A percentile compares a stretch with the other conserved stretches of the same genome.
phyloP scores from a whole-genome alignment of 768 basidiomycete species.

The Pisolithus sp. region DNA sequence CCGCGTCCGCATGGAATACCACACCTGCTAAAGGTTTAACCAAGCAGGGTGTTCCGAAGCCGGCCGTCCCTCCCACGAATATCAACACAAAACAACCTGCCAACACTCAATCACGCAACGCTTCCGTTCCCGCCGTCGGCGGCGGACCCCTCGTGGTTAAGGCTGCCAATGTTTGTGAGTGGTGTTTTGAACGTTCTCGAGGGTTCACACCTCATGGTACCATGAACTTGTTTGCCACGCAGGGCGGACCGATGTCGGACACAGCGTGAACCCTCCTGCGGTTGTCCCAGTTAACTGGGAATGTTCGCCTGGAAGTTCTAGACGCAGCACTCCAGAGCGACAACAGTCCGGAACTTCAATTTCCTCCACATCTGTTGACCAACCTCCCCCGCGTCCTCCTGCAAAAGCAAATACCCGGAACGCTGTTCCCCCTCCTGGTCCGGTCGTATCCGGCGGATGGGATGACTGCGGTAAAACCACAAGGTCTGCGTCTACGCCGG shows the following conservation, averaged over 20 bases:
- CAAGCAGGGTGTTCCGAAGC: constrained; percentile 6
- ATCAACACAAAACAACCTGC: constrained; percentile 15
- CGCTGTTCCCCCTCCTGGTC: neutral
- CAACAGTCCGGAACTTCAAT: neutral
- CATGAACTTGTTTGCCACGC: neutral
- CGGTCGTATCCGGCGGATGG: neutral
- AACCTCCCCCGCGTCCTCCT: constrained; percentile 9
- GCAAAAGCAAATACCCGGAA: constrained; percentile 8
- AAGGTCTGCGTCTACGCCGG: neutral
- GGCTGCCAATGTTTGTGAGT: constrained; percentile 24
- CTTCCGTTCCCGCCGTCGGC: constrained; percentile 18
- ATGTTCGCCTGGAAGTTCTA: constrained; percentile 9
- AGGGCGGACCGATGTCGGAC: constrained; percentile 13
- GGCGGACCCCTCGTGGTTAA: constrained; percentile 23
- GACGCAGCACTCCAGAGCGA: constrained; percentile 11
- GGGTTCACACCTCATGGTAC: too few species aligned
- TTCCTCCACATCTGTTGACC: neutral
- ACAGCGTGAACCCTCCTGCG: neutral
- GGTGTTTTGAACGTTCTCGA: neutral
- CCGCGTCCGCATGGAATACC: neutral
- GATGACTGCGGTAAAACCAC: neutral
- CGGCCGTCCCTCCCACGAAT: constrained; percentile 13
- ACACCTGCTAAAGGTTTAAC: constrained; percentile 17
- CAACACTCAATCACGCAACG: neutral
- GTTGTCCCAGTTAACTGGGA: constrained; percentile 16